These are phyloP conservation scores for Microbotryomycetes sp. DNA, from an alignment of 1,284 basidiomycete species.

Conservation along the genomic window DNA sequence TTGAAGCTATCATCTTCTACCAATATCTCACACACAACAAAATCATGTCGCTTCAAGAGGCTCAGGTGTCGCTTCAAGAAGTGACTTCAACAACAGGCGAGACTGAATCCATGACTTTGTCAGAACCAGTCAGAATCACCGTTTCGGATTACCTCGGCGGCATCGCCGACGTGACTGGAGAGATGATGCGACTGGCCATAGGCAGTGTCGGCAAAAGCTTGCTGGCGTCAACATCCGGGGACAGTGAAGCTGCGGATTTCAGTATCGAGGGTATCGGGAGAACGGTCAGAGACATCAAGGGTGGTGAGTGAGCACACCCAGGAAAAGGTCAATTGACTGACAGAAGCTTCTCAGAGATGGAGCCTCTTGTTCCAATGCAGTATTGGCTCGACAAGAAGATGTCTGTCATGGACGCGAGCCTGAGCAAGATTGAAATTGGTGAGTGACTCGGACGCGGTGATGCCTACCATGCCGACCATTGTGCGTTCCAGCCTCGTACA, in stretches of 20 bases:
- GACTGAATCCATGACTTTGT: neutral
- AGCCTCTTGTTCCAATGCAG: slow-evolving; percentile 59
- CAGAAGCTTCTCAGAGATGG: slow-evolving; percentile 55
- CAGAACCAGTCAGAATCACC: slow-evolving; percentile 39
- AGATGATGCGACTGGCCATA: slow-evolving; percentile 94
- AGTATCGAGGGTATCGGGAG: slow-evolving; percentile 65
- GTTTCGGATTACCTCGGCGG: slow-evolving; percentile 83
- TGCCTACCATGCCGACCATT: neutral
- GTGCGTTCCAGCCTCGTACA: slow-evolving; percentile 30
- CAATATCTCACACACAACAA: slow-evolving; percentile 67
- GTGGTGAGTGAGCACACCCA: slow-evolving; percentile 12
- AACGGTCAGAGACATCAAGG: slow-evolving; percentile 50
- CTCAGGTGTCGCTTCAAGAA: slow-evolving; percentile 20
- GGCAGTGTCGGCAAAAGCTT: slow-evolving; percentile 16
- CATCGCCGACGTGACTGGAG: slow-evolving; percentile 87
- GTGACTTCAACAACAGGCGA: neutral
- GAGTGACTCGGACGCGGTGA: slow-evolving; percentile 27
- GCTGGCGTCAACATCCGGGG: slow-evolving; percentile 56
- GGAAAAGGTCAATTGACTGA: neutral
- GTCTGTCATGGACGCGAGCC: slow-evolving; percentile 68
- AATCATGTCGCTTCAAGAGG: slow-evolving; percentile 43
- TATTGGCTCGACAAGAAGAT: slow-evolving; percentile 80
- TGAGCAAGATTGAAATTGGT: slow-evolving; percentile 94
- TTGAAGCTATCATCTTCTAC: slow-evolving; percentile 83
- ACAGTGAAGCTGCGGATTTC: slow-evolving; percentile 52